These are phyloP conservation scores for Dactylella cylindrospora DNA, from an alignment of 2,329 filamentous ascomycete genomes.

Conservation along the genomic window DNA sequence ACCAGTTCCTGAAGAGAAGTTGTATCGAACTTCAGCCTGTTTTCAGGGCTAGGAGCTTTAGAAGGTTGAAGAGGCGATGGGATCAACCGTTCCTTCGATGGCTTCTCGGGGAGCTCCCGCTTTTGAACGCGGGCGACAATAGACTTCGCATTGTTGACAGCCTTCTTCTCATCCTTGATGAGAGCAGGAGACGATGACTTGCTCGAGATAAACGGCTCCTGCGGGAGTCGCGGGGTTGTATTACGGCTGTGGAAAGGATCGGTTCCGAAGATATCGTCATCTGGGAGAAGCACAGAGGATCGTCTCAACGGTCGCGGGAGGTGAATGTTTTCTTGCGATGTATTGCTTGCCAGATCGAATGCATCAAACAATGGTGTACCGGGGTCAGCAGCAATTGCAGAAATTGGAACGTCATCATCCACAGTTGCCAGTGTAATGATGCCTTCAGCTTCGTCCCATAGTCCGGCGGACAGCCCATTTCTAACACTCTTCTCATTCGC, in stretches of 20 bases:
- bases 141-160: constrained; percentile 34
- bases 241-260: constrained; percentile 41
- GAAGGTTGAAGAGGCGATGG: constrained; percentile 36
- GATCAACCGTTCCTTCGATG: constrained; percentile 33
- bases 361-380: constrained; percentile 26
- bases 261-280: constrained; percentile 49
- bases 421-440: constrained; percentile 81
- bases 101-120: constrained; percentile 30
- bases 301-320: constrained; percentile 29
- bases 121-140: constrained; percentile 41
- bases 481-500: constrained; percentile 68
- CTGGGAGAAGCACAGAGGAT: constrained; percentile 46
- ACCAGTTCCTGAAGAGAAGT: constrained; percentile 48
- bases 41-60: constrained; percentile 36
- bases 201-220: constrained; percentile 38
- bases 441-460: constrained; percentile 81
- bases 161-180: constrained; percentile 42
- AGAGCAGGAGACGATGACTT: constrained; percentile 40
- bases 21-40: constrained; percentile 47
- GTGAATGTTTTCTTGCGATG: constrained; percentile 42
- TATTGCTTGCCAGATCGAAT: constrained; percentile 39
- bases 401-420: constrained; percentile 61
- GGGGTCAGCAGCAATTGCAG: constrained; percentile 18
- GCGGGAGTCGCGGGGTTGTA: constrained; percentile 34
- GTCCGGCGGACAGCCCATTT: constrained; percentile 60